phyloP scores from a whole-genome alignment of 208 protist species.

The Phytomonas sp. region DNA sequence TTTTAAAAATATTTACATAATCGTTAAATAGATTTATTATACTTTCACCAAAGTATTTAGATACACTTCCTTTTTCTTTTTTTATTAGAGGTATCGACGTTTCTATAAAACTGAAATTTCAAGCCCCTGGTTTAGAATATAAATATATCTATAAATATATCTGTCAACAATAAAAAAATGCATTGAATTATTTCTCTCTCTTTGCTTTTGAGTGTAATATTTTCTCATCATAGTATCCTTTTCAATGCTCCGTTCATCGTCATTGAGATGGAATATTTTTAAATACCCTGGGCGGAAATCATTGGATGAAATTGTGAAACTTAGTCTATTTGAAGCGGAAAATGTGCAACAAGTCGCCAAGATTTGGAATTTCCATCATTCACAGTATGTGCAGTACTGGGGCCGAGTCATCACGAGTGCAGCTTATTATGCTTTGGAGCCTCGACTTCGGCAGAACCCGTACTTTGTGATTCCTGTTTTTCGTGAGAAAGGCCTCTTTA shows the following conservation, averaged over 20 bases:
- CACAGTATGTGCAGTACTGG: conserved; percentile 88
- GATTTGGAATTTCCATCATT: conserved; percentile 85
- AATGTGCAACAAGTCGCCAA: conserved; percentile 64
- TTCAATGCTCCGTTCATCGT: background rate
- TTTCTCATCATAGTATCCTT: conserved; percentile 8
- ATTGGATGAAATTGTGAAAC: conserved; percentile 81
- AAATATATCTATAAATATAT: too few relatives aligned
- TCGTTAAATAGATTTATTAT: too few relatives aligned
- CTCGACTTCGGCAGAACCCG: conserved; percentile 64
- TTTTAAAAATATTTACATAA: background rate
- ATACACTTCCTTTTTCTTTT: conserved; percentile 1
- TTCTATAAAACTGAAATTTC: too few relatives aligned
- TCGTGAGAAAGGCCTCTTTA: conserved; percentile 88
- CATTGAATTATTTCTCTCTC: background rate
- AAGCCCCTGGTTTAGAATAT: too few relatives aligned
- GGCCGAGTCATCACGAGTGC: conserved; percentile 66
- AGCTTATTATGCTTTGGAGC: conserved; percentile 79
- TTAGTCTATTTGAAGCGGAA: conserved; percentile 66
- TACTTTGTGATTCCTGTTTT: conserved; percentile 91
- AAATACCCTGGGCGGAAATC: conserved; percentile 80
- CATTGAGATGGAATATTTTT: conserved; percentile 29
- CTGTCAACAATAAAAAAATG: background rate
- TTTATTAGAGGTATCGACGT: too few relatives aligned
- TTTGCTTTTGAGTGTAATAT: background rate
- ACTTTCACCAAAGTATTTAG: background rate